Evolutionary conservation across 371 early-diverging fungal species (phyloP).

Genomic region (Smittium culicis): DNA sequence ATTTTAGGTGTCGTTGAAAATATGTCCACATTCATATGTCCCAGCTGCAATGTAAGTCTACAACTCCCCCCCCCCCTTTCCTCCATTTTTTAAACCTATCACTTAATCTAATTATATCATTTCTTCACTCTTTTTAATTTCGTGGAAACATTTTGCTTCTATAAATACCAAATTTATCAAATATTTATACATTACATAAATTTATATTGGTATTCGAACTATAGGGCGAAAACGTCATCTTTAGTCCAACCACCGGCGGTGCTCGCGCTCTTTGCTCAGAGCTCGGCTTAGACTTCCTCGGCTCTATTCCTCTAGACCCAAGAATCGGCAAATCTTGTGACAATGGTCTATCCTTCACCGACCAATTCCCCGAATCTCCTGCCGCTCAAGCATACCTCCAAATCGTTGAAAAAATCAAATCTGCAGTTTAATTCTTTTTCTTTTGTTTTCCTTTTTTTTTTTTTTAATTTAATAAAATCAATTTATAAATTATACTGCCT

Average conservation of each 20-base stretch:
- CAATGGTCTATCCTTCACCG: conserved; percentile 71
- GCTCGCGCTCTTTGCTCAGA: conserved; percentile 66
- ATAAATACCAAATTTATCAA: too few species aligned
- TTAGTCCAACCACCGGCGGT: conserved; percentile 86
- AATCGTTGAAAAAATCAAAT: conserved; percentile 39
- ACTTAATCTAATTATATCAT: background rate
- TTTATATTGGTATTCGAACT: background rate
- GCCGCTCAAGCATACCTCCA: conserved; percentile 59
- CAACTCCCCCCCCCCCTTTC: too few species aligned
- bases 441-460: too few species aligned
- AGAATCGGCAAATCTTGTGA: conserved; percentile 76
- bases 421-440: background rate
- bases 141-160: background rate
- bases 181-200: background rate
- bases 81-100: too few species aligned
- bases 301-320: conserved; percentile 84
- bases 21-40: conserved; percentile 96
- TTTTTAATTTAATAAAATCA: too few species aligned
- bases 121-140: conserved; percentile 6
- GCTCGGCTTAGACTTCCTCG: conserved; percentile 58
- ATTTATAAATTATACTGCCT: too few species aligned
- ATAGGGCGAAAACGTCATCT: conserved; percentile 63
- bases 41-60: conserved; percentile 49
- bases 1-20: conserved; percentile 97
- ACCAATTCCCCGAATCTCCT: conserved; percentile 73